phyloP scores from a whole-genome alignment of 805 yeast species.

The Candida incommunis region DNA sequence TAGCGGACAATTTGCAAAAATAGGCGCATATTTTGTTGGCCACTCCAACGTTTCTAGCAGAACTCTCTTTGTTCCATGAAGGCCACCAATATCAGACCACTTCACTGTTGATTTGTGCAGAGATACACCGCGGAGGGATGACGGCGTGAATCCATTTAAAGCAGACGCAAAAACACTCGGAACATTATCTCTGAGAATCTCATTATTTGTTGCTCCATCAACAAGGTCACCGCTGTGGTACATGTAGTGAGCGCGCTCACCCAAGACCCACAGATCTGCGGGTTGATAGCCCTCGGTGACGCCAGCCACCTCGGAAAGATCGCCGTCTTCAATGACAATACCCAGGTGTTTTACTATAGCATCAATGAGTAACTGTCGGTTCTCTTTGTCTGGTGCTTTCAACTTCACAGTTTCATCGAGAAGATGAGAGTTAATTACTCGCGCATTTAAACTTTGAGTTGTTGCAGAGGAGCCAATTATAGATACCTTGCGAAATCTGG shows the following conservation, averaged over 20 bases:
- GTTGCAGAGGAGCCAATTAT: conserved; percentile 50
- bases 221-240: not conserved
- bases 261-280: conserved; percentile 56
- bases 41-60: conserved; percentile 84
- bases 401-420: conserved; percentile 49
- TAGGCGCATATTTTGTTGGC: conserved; percentile 95
- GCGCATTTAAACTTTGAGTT: conserved; percentile 48
- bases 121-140: conserved; percentile 75
- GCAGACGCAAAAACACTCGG: not conserved
- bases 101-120: conserved; percentile 58
- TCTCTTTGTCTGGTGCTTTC: conserved; percentile 53
- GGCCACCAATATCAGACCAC: conserved; percentile 89
- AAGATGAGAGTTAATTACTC: conserved; percentile 53
- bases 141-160: conserved; percentile 47
- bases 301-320: conserved; percentile 35
- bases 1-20: conserved; percentile 78
- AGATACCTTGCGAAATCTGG: conserved; percentile 30
- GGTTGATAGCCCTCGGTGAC: conserved; percentile 89
- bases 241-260: conserved; percentile 35
- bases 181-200: conserved; percentile 12
- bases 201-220: not conserved
- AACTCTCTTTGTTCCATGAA: conserved; percentile 57
- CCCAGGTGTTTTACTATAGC: conserved; percentile 25
- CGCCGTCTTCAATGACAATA: conserved; percentile 24
- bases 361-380: conserved; percentile 35